phyloP scores from a whole-genome alignment of 352 stramenopile genomes.

The Thraustotheca clavata region DNA sequence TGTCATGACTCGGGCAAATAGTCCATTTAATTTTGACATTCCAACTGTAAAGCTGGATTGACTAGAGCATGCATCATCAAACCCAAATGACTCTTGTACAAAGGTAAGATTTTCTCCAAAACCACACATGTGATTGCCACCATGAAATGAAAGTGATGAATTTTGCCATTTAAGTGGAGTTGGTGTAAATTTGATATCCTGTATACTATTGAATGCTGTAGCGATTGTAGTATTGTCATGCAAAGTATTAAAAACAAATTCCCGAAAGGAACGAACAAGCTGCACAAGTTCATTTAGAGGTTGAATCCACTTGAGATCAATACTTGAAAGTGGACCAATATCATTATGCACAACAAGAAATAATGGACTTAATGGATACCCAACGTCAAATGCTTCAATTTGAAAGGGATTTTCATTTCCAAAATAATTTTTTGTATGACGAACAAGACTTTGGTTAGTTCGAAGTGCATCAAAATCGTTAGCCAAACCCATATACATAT shows the following conservation, averaged over 20 bases:
- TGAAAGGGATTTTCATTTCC: background rate
- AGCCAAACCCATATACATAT: background rate
- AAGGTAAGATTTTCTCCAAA: background rate
- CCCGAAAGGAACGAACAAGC: background rate
- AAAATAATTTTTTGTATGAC: background rate
- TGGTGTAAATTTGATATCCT: background rate
- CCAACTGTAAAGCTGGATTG: background rate
- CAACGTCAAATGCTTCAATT: conserved; percentile 4
- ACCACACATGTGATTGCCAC: conserved; percentile 1
- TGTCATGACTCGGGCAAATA: background rate
- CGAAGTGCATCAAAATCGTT: conserved; percentile 12
- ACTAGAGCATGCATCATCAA: background rate
- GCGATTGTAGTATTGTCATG: background rate
- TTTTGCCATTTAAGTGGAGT: background rate
- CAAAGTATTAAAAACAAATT: background rate
- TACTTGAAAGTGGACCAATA: conserved; percentile 1
- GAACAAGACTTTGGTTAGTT: conserved; percentile 8
- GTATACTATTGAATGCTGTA: background rate
- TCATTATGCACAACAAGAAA: conserved; percentile 1
- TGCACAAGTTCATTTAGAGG: background rate
- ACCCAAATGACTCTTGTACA: conserved; percentile 12
- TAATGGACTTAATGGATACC: background rate
- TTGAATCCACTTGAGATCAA: conserved; percentile 7
- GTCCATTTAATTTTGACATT: background rate
- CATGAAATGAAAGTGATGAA: background rate